phyloP scores from a whole-genome alignment of 2,329 filamentous ascomycete species.

The Thelonectria discophora region DNA sequence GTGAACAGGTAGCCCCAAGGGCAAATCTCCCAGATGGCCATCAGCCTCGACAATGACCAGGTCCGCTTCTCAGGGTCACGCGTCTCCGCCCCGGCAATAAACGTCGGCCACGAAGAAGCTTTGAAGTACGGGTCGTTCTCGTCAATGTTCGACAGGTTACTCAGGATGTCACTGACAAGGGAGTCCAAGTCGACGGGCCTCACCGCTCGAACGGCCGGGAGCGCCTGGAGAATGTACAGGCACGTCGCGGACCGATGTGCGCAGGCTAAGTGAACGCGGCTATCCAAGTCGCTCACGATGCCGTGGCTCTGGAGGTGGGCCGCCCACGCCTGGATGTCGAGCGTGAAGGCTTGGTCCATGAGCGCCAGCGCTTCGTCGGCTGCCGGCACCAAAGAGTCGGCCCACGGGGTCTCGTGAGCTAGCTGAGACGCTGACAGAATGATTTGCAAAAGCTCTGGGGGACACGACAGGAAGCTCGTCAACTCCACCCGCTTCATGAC shows the following conservation, averaged over 20 bases:
- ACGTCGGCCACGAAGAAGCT: slow-evolving; percentile 67
- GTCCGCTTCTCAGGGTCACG: slow-evolving; percentile 55
- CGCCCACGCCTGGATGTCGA: slow-evolving; percentile 56
- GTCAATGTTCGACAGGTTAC: slow-evolving; percentile 59
- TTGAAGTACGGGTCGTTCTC: slow-evolving; percentile 64
- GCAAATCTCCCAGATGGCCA: slow-evolving; percentile 55
- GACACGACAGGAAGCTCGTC: slow-evolving; percentile 55
- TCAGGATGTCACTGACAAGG: slow-evolving; percentile 60
- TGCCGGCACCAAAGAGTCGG: slow-evolving; percentile 44
- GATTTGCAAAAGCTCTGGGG: slow-evolving; percentile 54
- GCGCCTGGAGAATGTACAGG: slow-evolving; percentile 56
- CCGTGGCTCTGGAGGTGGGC: slow-evolving; percentile 48
- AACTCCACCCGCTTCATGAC: slow-evolving; percentile 54
- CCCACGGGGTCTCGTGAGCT: slow-evolving; percentile 49
- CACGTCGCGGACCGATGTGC: slow-evolving; percentile 59
- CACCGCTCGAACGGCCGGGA: slow-evolving; percentile 50
- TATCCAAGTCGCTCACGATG: slow-evolving; percentile 51
- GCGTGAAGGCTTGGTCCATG: slow-evolving; percentile 52
- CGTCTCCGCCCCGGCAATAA: slow-evolving; percentile 66
- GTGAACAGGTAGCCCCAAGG: slow-evolving; percentile 62
- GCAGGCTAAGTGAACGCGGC: slow-evolving; percentile 55
- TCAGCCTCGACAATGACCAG: slow-evolving; percentile 61
- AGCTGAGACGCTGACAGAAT: slow-evolving; percentile 56
- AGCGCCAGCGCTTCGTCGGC: slow-evolving; percentile 52
- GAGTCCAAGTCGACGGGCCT: slow-evolving; percentile 52